Evolutionary conservation across 179 eudicot genomes (phyloP).

Genomic region (Beta corolliflora): DNA sequence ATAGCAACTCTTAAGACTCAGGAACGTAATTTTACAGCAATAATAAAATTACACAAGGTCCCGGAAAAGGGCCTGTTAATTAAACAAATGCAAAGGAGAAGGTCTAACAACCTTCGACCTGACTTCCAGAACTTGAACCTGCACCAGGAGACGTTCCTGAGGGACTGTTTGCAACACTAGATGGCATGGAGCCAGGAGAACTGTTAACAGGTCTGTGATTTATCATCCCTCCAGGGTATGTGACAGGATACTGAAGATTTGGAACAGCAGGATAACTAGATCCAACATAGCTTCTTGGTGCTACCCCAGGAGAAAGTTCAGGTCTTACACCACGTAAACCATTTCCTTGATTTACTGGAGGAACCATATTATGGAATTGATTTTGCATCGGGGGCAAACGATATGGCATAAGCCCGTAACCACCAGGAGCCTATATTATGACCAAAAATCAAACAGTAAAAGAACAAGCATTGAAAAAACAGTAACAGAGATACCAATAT

Average conservation of each 20-base stretch:
- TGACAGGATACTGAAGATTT: conserved; percentile 64
- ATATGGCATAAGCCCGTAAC: conserved; percentile 81
- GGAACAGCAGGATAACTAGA: conserved; percentile 65
- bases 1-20: not conserved
- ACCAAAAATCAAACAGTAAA: not conserved
- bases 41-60: not conserved
- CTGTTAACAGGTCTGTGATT: conserved; percentile 58
- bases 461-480: not conserved
- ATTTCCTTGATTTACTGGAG: conserved; percentile 66
- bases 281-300: conserved; percentile 67
- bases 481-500: not conserved
- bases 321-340: conserved; percentile 60
- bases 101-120: conserved; percentile 65
- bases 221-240: conserved; percentile 73
- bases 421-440: conserved; percentile 62
- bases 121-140: conserved; percentile 65
- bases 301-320: conserved; percentile 50
- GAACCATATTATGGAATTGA: conserved; percentile 56
- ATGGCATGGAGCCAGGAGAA: conserved; percentile 55
- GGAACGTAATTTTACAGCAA: not conserved
- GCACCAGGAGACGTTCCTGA: conserved; percentile 79
- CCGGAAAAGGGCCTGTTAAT: not conserved
- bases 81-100: conserved; percentile 4
- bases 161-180: conserved; percentile 50
- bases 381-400: conserved; percentile 70